These are phyloP conservation scores for Dactylis glomerata DNA, from an alignment of 176 grass and related monocot genomes.

Conservation along the genomic window DNA sequence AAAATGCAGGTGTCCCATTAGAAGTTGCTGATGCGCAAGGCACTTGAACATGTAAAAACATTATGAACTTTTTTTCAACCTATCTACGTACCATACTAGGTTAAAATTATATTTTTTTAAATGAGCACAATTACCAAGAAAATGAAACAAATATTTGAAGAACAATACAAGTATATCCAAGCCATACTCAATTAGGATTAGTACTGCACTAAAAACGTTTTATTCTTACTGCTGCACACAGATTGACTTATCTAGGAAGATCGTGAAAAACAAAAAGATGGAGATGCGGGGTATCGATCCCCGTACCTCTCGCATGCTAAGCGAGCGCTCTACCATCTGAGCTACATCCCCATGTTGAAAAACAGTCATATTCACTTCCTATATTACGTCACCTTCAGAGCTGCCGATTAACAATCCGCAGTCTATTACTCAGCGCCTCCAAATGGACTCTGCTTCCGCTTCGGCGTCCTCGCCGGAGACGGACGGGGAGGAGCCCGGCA, in stretches of 20 bases:
- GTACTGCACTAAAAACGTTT: too few species aligned
- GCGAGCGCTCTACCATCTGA: conserved; percentile 51
- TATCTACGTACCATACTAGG: too few species aligned
- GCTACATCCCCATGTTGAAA: background rate
- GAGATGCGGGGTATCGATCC: conserved; percentile 86
- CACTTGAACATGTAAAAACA: background rate
- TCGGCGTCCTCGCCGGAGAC: background rate
- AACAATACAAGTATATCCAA: too few species aligned
- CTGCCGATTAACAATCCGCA: too few species aligned
- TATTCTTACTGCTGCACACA: too few species aligned
- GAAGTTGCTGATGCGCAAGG: background rate
- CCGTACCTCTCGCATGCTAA: conserved; percentile 93
- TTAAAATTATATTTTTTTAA: too few species aligned
- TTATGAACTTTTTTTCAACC: background rate
- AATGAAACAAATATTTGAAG: too few species aligned
- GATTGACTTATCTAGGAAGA: too few species aligned
- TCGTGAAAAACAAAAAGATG: background rate
- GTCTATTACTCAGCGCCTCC: background rate
- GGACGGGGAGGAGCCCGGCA: background rate
- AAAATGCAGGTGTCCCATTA: background rate
- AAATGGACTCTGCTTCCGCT: conserved; percentile 6
- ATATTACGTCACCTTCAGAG: too few species aligned
- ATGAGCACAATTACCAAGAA: too few species aligned
- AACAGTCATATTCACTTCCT: fast-evolving
- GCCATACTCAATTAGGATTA: too few species aligned